Percentiles rank a stretch among this genome's conserved stretches.
phyloP scores from a whole-genome alignment of 805 yeast species.

The Kluyveromyces dobzhanskii region DNA sequence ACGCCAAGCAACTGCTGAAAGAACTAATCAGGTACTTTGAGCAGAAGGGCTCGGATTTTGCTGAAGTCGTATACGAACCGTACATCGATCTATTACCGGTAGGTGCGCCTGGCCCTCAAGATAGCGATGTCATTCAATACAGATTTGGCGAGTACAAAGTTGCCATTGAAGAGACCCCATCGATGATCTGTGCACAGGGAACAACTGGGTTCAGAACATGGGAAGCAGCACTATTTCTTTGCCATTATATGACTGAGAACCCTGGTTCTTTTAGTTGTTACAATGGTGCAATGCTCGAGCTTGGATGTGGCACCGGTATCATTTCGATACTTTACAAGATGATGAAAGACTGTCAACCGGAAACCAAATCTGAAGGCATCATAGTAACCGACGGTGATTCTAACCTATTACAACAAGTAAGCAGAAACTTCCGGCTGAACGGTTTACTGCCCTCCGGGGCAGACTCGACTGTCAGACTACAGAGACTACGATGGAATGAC shows the following conservation, averaged over 20 bases:
- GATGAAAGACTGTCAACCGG: constrained; percentile 9
- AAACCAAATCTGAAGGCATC: constrained; percentile 1
- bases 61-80: constrained; percentile 27
- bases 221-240: constrained; percentile 78
- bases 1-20: constrained; percentile 40
- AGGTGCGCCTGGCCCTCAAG: constrained; percentile 19
- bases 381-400: constrained; percentile 29
- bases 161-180: constrained; percentile 50
- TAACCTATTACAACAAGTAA: constrained; percentile 16
- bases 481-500: constrained; percentile 53
- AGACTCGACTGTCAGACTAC: constrained; percentile 21
- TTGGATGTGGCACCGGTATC: constrained; percentile 89
- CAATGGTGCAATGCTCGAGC: constrained; percentile 41
- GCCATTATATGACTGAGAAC: constrained; percentile 37
- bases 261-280: not conserved
- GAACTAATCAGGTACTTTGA: constrained; percentile 29
- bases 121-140: constrained; percentile 28
- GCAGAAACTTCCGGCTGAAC: constrained; percentile 40
- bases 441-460: constrained; percentile 7
- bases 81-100: constrained; percentile 24
- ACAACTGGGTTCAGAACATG: constrained; percentile 88
- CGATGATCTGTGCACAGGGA: constrained; percentile 60
- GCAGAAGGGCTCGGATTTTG: not conserved
- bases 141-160: constrained; percentile 18
- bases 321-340: constrained; percentile 39